Evolutionary conservation across 805 yeast species (phyloP).

Genomic region (Cyberlindnera samutprakarnensis): DNA sequence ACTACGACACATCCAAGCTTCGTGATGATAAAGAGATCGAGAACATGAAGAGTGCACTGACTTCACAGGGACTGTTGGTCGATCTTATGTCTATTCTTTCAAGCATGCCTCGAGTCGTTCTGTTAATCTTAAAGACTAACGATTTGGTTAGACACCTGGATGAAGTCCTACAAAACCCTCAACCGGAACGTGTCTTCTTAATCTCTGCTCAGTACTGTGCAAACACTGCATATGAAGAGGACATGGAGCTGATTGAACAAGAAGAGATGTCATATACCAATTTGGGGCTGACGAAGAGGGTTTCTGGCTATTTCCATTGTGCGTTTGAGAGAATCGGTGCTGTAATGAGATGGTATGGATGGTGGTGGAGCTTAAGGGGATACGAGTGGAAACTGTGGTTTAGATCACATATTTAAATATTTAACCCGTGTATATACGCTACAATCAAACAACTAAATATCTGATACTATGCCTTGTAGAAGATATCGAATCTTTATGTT

Average conservation of each 20-base stretch:
- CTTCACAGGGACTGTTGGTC: slow-evolving; percentile 56
- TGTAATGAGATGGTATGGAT: slow-evolving; percentile 1
- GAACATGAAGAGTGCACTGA: slow-evolving; percentile 56
- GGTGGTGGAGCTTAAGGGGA: slow-evolving; percentile 4
- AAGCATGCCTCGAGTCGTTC: slow-evolving; percentile 75
- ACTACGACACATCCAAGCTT: slow-evolving; percentile 47
- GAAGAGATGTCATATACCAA: neutral
- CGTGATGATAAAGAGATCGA: slow-evolving; percentile 58
- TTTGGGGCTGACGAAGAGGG: neutral
- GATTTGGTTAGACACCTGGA: slow-evolving; percentile 88
- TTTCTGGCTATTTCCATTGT: neutral
- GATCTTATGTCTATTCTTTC: slow-evolving; percentile 76
- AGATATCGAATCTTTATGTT: no score
- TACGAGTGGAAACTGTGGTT: slow-evolving; percentile 1
- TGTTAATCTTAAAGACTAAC: slow-evolving; percentile 85
- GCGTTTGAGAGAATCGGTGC: slow-evolving; percentile 1
- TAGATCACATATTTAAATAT: neutral
- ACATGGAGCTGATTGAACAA: slow-evolving; percentile 29
- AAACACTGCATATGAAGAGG: slow-evolving; percentile 63
- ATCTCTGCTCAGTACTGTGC: slow-evolving; percentile 92
- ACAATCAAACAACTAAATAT: no score
- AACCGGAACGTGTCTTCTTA: slow-evolving; percentile 78
- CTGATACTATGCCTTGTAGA: no score
- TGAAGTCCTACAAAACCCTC: slow-evolving; percentile 70
- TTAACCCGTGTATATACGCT: no score